Percentiles rank a stretch among this genome's conserved stretches.
Conservation (phyloP, 2,329 filamentous ascomycete species). For the Penicillium sp. region DNA sequence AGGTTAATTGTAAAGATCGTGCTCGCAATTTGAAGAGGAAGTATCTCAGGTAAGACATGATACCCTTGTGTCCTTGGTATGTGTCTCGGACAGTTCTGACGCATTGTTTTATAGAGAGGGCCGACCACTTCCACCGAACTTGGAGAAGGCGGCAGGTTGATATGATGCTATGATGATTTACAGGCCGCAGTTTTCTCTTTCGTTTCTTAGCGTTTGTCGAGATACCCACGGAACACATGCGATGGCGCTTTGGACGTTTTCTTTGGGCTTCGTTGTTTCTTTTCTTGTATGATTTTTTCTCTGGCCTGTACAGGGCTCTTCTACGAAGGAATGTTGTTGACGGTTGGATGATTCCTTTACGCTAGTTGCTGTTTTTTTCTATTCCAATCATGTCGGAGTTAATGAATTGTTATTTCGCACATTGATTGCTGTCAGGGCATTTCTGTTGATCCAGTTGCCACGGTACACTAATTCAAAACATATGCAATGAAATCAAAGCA, state of each 20-base stretch:
- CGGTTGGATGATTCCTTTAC: neutral
- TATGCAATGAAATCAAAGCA: neutral
- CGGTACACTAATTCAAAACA: neutral
- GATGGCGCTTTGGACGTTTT: neutral
- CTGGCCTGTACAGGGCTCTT: neutral
- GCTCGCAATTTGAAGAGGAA: constrained; percentile 54
- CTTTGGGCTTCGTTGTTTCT: neutral
- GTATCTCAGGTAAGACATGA: constrained; percentile 34
- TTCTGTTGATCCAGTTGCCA: neutral
- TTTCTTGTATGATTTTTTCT: neutral
- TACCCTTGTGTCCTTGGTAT: neutral
- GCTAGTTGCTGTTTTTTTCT: constrained; percentile 46
- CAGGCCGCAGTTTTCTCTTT: neutral
- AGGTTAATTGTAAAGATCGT: constrained; percentile 56
- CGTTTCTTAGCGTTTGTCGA: neutral
- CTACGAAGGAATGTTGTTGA: neutral
- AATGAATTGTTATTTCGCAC: too few relatives aligned
- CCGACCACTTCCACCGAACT: neutral
- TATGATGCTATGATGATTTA: neutral
- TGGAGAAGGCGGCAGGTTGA: neutral
- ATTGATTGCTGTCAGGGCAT: too few relatives aligned
- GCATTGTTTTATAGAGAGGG: neutral
- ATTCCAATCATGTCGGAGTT: neutral
- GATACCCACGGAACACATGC: neutral
- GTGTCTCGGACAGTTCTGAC: neutral